Evolutionary conservation across 2,329 filamentous ascomycete genomes (phyloP).

Genomic region (Colletotrichum shisoi): DNA sequence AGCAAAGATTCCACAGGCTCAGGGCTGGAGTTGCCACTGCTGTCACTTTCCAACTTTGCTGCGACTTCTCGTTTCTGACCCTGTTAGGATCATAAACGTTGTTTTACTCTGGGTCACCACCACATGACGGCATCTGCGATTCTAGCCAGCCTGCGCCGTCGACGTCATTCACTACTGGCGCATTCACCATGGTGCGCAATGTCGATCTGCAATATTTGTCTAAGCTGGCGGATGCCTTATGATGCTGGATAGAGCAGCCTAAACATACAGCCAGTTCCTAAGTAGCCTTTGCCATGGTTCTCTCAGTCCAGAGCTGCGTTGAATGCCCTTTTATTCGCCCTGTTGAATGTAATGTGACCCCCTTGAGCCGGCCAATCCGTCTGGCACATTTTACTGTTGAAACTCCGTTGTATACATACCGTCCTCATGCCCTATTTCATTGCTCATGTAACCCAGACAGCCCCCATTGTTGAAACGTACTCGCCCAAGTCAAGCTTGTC

Average conservation of each 20-base stretch:
- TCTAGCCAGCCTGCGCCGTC: neutral
- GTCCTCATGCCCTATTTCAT: slow-evolving; percentile 6
- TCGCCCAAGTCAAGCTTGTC: neutral
- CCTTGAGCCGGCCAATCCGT: neutral
- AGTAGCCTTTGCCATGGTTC: neutral
- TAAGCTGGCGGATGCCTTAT: neutral
- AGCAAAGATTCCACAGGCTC: neutral
- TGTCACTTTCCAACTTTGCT: neutral
- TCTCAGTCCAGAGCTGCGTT: slow-evolving; percentile 8
- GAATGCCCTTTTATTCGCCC: slow-evolving; percentile 16
- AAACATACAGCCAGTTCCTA: neutral
- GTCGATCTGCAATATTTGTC: neutral
- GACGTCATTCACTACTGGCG: neutral
- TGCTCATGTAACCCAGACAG: slow-evolving; percentile 3
- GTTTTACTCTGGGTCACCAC: neutral
- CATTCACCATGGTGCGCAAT: neutral
- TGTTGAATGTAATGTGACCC: slow-evolving; percentile 20
- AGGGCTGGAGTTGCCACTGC: neutral
- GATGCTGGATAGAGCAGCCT: neutral
- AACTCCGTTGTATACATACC: slow-evolving; percentile 22
- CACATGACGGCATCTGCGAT: neutral
- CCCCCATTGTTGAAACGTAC: slow-evolving; percentile 8
- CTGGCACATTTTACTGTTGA: slow-evolving; percentile 24
- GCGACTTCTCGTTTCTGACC: neutral
- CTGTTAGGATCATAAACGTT: neutral